Evolutionary conservation across 2,329 filamentous ascomycete genomes (phyloP).

Genomic region (Aspergillus costaricaensis): DNA sequence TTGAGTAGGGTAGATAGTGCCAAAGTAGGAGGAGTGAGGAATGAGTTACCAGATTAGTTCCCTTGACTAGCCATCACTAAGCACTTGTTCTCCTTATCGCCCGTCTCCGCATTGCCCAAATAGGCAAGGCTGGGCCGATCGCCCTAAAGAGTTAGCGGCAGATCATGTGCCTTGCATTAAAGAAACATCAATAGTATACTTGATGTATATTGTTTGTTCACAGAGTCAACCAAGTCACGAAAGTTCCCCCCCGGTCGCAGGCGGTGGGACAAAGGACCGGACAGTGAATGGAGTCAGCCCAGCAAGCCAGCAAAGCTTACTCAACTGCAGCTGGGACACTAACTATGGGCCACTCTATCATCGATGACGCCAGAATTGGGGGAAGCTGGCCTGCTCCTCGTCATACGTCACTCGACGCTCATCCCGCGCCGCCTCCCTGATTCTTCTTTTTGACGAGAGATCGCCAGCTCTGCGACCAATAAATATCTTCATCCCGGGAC

Average conservation of each 20-base stretch:
- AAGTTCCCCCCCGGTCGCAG: not conserved
- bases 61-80: too few relatives aligned
- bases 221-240: not conserved
- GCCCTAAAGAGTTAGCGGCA: constrained; percentile 8
- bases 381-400: not conserved
- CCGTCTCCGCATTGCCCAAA: constrained; percentile 18
- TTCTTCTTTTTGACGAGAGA: constrained; percentile 3
- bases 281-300: not conserved
- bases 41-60: not conserved
- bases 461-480: not conserved
- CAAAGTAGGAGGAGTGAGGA: not conserved
- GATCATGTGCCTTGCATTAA: constrained; percentile 9
- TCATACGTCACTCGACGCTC: constrained; percentile 38
- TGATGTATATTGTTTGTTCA: not conserved
- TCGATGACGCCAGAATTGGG: constrained; percentile 30
- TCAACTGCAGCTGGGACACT: not conserved
- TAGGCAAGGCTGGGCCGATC: constrained; percentile 16
- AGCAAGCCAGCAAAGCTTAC: not conserved
- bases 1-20: not conserved
- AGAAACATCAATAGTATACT: not conserved
- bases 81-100: constrained; percentile 4
- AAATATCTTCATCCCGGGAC: constrained; percentile 5
- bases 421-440: constrained; percentile 21
- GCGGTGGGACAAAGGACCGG: not conserved
- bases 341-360: constrained; percentile 8